Base-by-base conservation (phyloP, 1,284 basidiomycete species). In the Austroboletus novae-zelandiae region DNA sequence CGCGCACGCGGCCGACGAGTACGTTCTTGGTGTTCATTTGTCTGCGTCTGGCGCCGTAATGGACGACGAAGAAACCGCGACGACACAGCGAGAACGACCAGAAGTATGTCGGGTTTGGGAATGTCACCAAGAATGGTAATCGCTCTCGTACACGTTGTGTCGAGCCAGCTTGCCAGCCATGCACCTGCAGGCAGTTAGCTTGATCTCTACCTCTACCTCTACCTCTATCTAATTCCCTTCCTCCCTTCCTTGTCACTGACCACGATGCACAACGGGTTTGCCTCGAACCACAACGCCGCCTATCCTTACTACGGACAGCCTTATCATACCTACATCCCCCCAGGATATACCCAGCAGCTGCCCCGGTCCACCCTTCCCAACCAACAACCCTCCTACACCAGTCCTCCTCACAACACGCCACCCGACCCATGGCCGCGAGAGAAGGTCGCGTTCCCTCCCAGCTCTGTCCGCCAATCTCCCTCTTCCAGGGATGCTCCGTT, bases 281-380 rank as follows among this genome's bases (percentile, higher is more conserved):
- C 51, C 37, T 36, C 44, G 9, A 62, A 35, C 27, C 60, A 58
- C 42, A 68, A 54, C 25, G 23, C 66, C 9, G 57, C 48, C 40
- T 67, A 68, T 47, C 68, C 65, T 13, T 67, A 68, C 67, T 69
- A 67, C 25, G 65, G 65, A 14, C 67, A 70, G 20, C 68, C 65
- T n/a, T 67, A 70, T 25, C 65, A 67, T 9, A 64, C 68, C 5
- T 66, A 70, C 49, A 44, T 70, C 2, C 65, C 65, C n/a, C 68
- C 66, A 1, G 64, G 60, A 1, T 67, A 67, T 42, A 29, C 50
- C 4, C 60, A 66, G 15, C 56, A 53, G 8, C 37, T 50, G 13
- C 39, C 50, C 0, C 61, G 51, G 30, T 1, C 59, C 37, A 31
- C 48, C 40, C 55, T 51, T 31, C 30, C 57, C 23, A 27, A 40